Conservation (phyloP, 2,329 filamentous ascomycete species). For the Metarhizium rileyi region DNA sequence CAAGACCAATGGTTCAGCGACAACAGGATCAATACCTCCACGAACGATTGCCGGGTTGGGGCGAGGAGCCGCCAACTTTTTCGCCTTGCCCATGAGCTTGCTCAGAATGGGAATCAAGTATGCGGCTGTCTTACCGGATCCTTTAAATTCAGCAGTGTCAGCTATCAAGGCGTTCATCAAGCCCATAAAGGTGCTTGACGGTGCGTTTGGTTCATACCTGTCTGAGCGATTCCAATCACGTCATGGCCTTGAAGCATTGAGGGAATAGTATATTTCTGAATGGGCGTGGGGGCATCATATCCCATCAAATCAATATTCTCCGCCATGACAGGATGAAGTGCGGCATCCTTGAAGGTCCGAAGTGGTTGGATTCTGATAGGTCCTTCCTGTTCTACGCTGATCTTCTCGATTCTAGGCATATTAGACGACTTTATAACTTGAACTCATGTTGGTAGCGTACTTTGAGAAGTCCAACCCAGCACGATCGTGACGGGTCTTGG, state of each 20-base stretch:
- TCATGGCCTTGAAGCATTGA: constrained; percentile 69
- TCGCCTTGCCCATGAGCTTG: constrained; percentile 90
- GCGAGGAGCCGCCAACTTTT: constrained; percentile 70
- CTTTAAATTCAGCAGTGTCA: constrained; percentile 32
- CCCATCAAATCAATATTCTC: constrained; percentile 66
- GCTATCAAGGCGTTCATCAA: neutral
- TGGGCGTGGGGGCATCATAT: constrained; percentile 69
- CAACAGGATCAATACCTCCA: constrained; percentile 37
- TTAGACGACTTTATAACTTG: constrained; percentile 6
- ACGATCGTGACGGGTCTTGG: constrained; percentile 36
- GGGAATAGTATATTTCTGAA: constrained; percentile 78
- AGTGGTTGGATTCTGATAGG: constrained; percentile 39
- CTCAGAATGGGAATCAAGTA: constrained; percentile 85
- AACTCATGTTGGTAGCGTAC: constrained; percentile 31
- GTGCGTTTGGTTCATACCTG: constrained; percentile 48
- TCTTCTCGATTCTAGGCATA: constrained; percentile 38
- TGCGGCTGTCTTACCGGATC: constrained; percentile 91
- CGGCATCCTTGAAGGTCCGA: constrained; percentile 60
- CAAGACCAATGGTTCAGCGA: constrained; percentile 80
- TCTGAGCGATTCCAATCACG: constrained; percentile 84
- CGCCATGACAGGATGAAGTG: constrained; percentile 74
- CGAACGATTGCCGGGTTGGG: constrained; percentile 53
- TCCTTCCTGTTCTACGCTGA: constrained; percentile 50
- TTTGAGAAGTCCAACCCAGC: constrained; percentile 54
- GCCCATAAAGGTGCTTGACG: neutral